Percentiles rank a stretch among this genome's conserved stretches.
Evolutionary conservation across 1,284 basidiomycete genomes (phyloP).

Genomic region (Stereum hirsutum): DNA sequence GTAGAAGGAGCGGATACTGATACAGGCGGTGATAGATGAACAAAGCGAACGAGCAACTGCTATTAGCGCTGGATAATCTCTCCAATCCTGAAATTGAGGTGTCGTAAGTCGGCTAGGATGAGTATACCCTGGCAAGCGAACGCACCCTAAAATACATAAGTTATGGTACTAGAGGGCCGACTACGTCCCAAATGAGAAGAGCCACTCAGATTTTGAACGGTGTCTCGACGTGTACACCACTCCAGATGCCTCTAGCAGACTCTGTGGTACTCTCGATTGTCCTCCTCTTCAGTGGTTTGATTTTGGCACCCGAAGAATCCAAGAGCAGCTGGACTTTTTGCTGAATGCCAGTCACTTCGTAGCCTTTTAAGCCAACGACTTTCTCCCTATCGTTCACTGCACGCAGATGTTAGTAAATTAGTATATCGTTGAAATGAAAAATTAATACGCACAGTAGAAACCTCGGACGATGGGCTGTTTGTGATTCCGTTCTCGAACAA

Average conservation of each 20-base stretch:
- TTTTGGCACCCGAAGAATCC: constrained; percentile 78
- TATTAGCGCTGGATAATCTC: too few relatives aligned
- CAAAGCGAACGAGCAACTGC: too few relatives aligned
- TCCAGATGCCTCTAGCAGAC: constrained; percentile 80
- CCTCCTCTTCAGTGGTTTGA: constrained; percentile 63
- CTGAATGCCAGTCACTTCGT: constrained; percentile 62
- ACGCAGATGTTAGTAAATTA: constrained; percentile 1
- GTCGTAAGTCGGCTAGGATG: too few relatives aligned
- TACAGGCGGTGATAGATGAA: too few relatives aligned
- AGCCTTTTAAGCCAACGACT: constrained; percentile 64
- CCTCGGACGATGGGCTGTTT: constrained; percentile 70
- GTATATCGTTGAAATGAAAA: constrained; percentile 2
- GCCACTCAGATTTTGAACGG: constrained; percentile 31
- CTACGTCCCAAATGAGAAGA: neutral
- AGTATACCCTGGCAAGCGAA: too few relatives aligned
- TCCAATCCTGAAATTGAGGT: too few relatives aligned
- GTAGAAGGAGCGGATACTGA: too few relatives aligned
- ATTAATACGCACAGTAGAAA: constrained; percentile 51
- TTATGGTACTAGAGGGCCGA: too few relatives aligned
- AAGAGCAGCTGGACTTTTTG: constrained; percentile 75
- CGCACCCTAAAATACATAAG: too few relatives aligned
- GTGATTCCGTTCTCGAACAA: constrained; percentile 64
- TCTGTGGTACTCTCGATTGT: constrained; percentile 72
- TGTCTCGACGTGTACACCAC: constrained; percentile 56
- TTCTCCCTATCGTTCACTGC: constrained; percentile 75